Evolutionary conservation across 2,329 filamentous ascomycete species (phyloP).

Genomic region (Teratosphaeria zuluensis): DNA sequence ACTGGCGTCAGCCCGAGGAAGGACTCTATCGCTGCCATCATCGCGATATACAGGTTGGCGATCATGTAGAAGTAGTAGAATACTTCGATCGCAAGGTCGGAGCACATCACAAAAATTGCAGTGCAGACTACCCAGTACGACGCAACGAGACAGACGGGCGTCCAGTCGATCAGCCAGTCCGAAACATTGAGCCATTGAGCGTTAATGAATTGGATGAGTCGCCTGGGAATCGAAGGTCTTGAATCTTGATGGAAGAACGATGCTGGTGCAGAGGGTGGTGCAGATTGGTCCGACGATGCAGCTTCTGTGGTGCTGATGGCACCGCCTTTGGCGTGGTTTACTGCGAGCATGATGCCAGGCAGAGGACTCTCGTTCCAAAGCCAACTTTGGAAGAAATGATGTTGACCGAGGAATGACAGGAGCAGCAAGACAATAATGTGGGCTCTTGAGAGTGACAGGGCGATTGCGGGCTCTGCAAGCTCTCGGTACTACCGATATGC

Average conservation of each 20-base stretch:
- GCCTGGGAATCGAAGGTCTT: not conserved
- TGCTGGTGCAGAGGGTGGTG: not conserved
- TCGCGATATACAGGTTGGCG: constrained; percentile 24
- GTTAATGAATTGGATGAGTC: constrained; percentile 2
- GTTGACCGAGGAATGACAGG: not conserved
- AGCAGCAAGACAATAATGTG: not conserved
- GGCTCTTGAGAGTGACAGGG: too few relatives aligned
- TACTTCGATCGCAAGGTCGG: constrained; percentile 17
- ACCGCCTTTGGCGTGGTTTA: not conserved
- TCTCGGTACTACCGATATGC: not conserved
- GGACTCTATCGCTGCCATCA: constrained; percentile 18
- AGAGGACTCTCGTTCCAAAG: not conserved
- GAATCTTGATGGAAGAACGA: not conserved
- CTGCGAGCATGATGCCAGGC: not conserved
- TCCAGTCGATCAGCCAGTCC: constrained; percentile 23
- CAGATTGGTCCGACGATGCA: not conserved
- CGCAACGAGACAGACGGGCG: constrained; percentile 19
- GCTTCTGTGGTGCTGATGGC: not conserved
- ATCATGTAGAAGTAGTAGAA: constrained; percentile 27
- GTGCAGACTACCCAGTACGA: constrained; percentile 23
- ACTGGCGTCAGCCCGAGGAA: constrained; percentile 24
- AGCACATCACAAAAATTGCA: constrained; percentile 21
- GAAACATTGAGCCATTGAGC: constrained; percentile 13
- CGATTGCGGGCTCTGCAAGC: not conserved
- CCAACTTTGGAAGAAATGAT: not conserved